Evolutionary conservation across 2,329 filamentous ascomycete genomes (phyloP).

Genomic region (Penicillium sclerotigenum): DNA sequence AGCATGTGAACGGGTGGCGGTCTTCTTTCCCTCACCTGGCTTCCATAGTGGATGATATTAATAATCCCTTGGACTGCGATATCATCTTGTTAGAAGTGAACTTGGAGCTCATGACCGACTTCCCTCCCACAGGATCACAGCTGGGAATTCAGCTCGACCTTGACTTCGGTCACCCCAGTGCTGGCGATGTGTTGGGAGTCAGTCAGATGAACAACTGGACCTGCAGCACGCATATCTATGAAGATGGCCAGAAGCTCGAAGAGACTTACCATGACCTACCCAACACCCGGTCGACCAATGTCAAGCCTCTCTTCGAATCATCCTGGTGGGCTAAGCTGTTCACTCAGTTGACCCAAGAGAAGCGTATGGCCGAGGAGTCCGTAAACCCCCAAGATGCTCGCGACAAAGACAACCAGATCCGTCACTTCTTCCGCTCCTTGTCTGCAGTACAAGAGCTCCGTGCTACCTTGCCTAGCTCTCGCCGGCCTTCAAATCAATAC

Average conservation of each 20-base stretch:
- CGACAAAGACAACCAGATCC: constrained; percentile 35
- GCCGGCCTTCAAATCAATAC: constrained; percentile 29
- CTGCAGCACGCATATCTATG: constrained; percentile 44
- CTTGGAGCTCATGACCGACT: constrained; percentile 44
- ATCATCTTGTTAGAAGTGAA: constrained; percentile 46
- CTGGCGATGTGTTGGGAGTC: constrained; percentile 32
- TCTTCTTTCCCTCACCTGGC: constrained; percentile 41
- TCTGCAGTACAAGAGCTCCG: constrained; percentile 47
- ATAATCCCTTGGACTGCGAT: constrained; percentile 39
- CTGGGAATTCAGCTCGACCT: constrained; percentile 45
- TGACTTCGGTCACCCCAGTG: constrained; percentile 38
- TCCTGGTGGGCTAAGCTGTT: constrained; percentile 47
- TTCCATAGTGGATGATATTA: constrained; percentile 34
- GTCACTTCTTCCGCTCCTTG: constrained; percentile 40
- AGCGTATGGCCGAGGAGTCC: constrained; percentile 37
- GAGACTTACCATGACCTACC: constrained; percentile 35
- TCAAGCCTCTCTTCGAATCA: constrained; percentile 45
- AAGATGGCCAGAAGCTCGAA: constrained; percentile 32
- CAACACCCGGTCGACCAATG: constrained; percentile 37
- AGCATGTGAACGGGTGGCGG: constrained; percentile 42
- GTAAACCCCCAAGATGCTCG: constrained; percentile 31
- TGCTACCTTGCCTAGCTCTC: constrained; percentile 30
- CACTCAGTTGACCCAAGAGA: constrained; percentile 41
- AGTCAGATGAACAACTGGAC: constrained; percentile 43
- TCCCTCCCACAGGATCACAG: constrained; percentile 41